Base-by-base conservation (phyloP, 345 rosid species). In the Reutealis trisperma region DNA sequence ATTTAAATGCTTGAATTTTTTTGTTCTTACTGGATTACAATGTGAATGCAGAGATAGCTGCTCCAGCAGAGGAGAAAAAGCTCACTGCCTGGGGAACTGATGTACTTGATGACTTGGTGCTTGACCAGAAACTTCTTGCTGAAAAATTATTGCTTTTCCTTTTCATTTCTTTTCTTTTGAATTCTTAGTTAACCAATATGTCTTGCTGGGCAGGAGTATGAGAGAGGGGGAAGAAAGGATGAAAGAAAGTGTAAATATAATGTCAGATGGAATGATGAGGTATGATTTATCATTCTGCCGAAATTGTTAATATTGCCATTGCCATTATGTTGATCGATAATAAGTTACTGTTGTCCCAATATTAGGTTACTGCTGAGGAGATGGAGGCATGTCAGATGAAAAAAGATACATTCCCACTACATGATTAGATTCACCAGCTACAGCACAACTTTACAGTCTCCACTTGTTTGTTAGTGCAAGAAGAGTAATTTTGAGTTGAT, bases 11-110 rank as follows among this genome's bases (percentile, higher is more conserved):
- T 49, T 9, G 0, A 49, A 49, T 2, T 49, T 32, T 5, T 24
- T 19, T 34, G 3, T 49, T 11, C 16, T 49, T 49, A 14, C 16
- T 9, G 54, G 16, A 22, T 19, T 55, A 9, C 64, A 19, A 14
- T 52, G 15, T 6, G 68, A 73, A 24, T 25, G 30, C 87, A 89
- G 90, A 85, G 54, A 12, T 45, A 13, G 63, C 84, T 27, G 85
- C 77, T 60, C 87, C 84, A 42, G 83, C 67, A 45, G 94, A 90
- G 82, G 91, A 87, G 87, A 93, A 87, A 82, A 86, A 75, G 83
- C 86, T 82, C 49, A 96, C 93, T 15, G 75, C 93, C 0, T 93
- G 98, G 98, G 96, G 98, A 80, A 89, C 90, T 12, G 96, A 93
- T 78, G 77, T 86, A 18, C 86, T 91, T 5, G 85, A 93, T 66